Base-by-base conservation (phyloP, 768 basidiomycete genomes). In the Lactifluus pinguis region DNA sequence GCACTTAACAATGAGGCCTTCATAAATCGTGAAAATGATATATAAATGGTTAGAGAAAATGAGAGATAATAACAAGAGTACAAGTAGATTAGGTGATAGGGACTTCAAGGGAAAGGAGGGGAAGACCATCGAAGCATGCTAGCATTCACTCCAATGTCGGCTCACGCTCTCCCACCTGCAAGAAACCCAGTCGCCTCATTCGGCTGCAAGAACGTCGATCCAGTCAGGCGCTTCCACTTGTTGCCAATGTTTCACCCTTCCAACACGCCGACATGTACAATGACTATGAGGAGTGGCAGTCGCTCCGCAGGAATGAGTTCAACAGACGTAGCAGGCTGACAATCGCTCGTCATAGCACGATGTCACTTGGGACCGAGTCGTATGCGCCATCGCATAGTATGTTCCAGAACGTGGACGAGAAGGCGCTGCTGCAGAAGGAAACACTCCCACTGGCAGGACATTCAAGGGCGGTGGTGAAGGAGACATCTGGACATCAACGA, bases 351-450 rank as follows among this genome's bases (percentile, higher is more conserved):
- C 89, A 89, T 61, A 91, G 92, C 48, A 80, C 85, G 0, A 78
- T 78, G 49, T 92, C 90, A 0, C 88, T 89, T 65, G 93, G 93
- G 4, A 90, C 90, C 3, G 94, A 97, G 69, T 89, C 89, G 0
- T 98, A 97, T 67, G 95, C 94, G 0, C 95, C 95, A 0, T 93
- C 91, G 0, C 76, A 91, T 36, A 97, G 95, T 67, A 98, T 97
- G 95, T 97, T 98, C 81, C 86, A 89, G 65, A 85, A 84, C 62
- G 79, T 83, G 1, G 87, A 92, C 63, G 87, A 84, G 70, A 82
- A 85, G 63, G 85, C 80, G 6, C 67, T 87, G 45, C 73, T 81
- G 41, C 87, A 90, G 65, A 93, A 94, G 76, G 92, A 95, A 67
- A 81, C 84, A 5, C 74, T 95, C 1, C 83, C 92, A 1, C n/a